Conservation (phyloP, 176 grass and related monocot genomes). For the Sorghum bicolor region DNA sequence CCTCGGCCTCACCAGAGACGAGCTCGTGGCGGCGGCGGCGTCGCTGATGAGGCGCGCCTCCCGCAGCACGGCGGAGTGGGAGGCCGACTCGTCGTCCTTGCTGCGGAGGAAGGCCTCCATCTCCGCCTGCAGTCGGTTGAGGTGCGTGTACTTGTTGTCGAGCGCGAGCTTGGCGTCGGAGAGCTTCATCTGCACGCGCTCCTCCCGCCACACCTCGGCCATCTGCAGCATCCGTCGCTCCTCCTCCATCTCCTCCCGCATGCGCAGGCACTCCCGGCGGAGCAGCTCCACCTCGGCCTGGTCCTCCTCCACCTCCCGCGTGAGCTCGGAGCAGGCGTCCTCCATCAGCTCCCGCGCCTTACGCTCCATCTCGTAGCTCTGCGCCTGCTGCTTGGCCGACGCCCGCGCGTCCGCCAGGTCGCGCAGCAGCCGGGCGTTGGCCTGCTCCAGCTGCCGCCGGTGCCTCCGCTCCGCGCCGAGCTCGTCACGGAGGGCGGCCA, state of each 20-base stretch:
- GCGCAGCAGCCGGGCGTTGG: conserved; percentile 27
- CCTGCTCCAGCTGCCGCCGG: conserved; percentile 35
- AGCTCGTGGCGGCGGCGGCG: conserved; percentile 14
- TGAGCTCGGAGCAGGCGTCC: conserved; percentile 54
- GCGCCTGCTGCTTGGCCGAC: conserved; percentile 22
- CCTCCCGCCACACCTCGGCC: conserved; percentile 65
- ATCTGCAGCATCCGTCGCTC: conserved; percentile 63
- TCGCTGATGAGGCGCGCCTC: conserved; percentile 17
- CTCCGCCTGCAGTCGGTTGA: conserved; percentile 36
- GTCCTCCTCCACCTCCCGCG: conserved; percentile 58
- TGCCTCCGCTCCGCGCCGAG: conserved; percentile 24
- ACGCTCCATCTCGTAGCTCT: conserved; percentile 44
- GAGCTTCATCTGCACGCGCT: conserved; percentile 64
- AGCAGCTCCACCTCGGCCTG: conserved; percentile 55
- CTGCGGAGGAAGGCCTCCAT: conserved; percentile 40
- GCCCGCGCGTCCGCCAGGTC: conserved; percentile 15
- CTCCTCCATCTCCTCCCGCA: conserved; percentile 59
- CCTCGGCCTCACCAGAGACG: neutral
- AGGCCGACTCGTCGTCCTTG: neutral
- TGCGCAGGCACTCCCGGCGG: conserved; percentile 36
- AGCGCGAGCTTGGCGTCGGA: conserved; percentile 45
- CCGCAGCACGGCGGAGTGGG: neutral
- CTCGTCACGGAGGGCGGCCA: neutral
- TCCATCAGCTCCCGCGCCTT: conserved; percentile 64
- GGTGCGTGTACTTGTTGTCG: conserved; percentile 30